Evolutionary conservation across 768 basidiomycete species (phyloP).

Genomic region (Lactarius vividus): DNA sequence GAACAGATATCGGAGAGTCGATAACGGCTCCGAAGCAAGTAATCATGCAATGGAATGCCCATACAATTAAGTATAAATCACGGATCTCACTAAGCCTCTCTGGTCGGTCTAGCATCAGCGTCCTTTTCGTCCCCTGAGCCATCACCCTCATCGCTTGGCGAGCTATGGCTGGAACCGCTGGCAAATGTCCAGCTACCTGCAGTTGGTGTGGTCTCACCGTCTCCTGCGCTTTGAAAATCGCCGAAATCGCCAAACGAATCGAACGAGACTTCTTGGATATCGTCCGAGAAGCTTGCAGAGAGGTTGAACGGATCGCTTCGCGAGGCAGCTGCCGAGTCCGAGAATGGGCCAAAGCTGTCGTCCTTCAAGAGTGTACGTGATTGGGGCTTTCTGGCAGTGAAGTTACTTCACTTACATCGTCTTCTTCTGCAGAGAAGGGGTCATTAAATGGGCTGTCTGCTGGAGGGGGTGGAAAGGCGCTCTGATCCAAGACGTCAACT

Average conservation of each 20-base stretch:
- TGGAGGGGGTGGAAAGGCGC: constrained; percentile 16
- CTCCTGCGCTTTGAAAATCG: constrained; percentile 62
- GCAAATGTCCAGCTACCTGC: constrained; percentile 70
- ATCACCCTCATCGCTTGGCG: constrained; percentile 19
- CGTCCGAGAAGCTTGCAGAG: constrained; percentile 53
- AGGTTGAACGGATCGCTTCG: constrained; percentile 55
- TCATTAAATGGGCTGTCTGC: constrained; percentile 31
- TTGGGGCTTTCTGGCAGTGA: constrained; percentile 4
- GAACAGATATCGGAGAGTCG: background rate
- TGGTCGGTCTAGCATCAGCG: constrained; percentile 2
- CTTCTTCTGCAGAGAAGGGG: constrained; percentile 45
- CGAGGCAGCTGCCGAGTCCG: constrained; percentile 53
- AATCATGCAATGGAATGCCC: constrained; percentile 5
- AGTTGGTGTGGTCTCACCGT: constrained; percentile 57
- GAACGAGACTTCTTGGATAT: constrained; percentile 63
- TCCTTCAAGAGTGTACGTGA: constrained; percentile 35
- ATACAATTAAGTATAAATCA: constrained; percentile 27
- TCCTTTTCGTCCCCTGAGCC: constrained; percentile 26
- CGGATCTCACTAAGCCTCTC: constrained; percentile 13
- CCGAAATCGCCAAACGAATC: constrained; percentile 66
- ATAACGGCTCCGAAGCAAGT: background rate
- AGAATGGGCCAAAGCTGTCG: constrained; percentile 80
- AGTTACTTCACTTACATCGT: constrained; percentile 46
- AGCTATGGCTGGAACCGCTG: constrained; percentile 35
- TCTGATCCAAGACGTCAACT: constrained; percentile 8